Conservation (phyloP, 176 grass and related monocot species). For the Lolium perenne region DNA sequence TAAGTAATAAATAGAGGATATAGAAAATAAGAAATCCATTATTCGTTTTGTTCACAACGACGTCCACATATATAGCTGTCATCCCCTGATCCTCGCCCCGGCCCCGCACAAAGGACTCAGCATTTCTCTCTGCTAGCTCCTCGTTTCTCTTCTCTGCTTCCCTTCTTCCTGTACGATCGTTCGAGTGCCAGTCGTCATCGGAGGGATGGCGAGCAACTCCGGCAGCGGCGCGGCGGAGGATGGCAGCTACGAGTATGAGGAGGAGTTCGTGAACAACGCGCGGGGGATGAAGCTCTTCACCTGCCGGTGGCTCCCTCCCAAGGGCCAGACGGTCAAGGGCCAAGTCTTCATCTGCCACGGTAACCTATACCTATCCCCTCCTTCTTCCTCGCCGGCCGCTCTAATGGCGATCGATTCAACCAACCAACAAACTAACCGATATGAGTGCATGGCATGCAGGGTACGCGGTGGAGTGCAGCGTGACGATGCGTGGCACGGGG, state of each 20-base stretch:
- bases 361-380: background rate
- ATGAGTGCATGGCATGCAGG: conserved; percentile 30
- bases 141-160: background rate
- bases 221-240: background rate
- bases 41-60: conserved; percentile 21
- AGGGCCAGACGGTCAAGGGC: conserved; percentile 29
- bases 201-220: background rate
- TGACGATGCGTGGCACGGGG: conserved; percentile 77
- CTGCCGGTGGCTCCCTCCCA: conserved; percentile 63
- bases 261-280: conserved; percentile 69
- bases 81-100: conserved; percentile 18
- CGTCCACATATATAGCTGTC: conserved; percentile 35
- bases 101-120: background rate
- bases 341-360: conserved; percentile 87
- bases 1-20: background rate
- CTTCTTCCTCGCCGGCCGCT: background rate
- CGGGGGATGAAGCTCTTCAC: conserved; percentile 67
- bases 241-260: background rate
- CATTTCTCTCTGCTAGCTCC: background rate
- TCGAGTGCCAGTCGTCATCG: background rate
- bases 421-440: background rate
- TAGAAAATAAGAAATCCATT: background rate
- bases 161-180: background rate
- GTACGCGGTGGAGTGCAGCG: conserved; percentile 87
- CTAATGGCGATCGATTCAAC: background rate